Evolutionary conservation across 179 eudicot genomes (phyloP).

Genomic region (Spergularia azorica): DNA sequence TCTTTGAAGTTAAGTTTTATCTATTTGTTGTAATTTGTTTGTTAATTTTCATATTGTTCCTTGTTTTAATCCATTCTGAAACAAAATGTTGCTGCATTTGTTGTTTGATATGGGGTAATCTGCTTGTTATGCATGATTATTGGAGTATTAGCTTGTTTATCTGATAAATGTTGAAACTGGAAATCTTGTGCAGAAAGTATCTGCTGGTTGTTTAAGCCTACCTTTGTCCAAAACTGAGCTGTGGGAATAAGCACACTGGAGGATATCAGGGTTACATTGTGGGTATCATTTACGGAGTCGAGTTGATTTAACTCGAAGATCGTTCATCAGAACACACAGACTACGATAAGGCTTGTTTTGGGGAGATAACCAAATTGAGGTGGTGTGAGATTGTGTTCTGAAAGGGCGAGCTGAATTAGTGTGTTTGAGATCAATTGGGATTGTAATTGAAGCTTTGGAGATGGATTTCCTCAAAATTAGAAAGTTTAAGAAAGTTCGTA

Average conservation of each 20-base stretch:
- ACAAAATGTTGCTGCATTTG: neutral
- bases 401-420: neutral
- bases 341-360: no score
- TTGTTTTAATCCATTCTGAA: neutral
- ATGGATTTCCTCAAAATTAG: conserved; percentile 83
- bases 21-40: neutral
- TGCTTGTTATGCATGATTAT: neutral
- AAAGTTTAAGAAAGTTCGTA: conserved; percentile 60
- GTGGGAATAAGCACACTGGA: conserved; percentile 3
- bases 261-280: neutral
- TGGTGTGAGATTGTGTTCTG: neutral
- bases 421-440: neutral
- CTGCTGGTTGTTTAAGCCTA: neutral
- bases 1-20: conserved; percentile 14
- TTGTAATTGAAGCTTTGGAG: neutral
- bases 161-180: conserved; percentile 15
- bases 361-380: no score
- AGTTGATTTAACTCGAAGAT: conserved; percentile 1
- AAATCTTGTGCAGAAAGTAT: conserved; percentile 25
- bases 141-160: conserved; percentile 1
- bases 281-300: neutral
- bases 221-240: neutral
- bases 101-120: neutral
- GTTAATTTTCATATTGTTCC: neutral
- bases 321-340: neutral